Evolutionary conservation across 1,139 yeast species (phyloP).

Genomic region (Hansenula sp.): DNA sequence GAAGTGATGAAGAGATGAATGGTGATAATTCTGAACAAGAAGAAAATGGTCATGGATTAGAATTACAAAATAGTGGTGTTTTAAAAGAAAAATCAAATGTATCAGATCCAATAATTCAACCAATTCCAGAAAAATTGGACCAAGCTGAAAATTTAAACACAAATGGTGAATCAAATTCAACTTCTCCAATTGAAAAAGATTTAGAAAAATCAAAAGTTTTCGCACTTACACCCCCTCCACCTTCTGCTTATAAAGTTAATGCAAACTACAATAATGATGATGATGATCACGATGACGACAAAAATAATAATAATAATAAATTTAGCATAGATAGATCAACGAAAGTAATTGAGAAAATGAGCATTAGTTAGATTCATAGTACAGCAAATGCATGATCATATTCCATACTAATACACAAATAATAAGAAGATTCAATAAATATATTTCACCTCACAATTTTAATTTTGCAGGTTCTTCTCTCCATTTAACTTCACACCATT

Average conservation of each 20-base stretch:
- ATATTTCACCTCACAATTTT: too few relatives aligned
- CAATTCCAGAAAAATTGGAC: not conserved
- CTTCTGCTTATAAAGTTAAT: not conserved
- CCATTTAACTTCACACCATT: constrained; percentile 76
- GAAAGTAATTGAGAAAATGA: constrained; percentile 1
- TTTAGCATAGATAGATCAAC: constrained; percentile 1
- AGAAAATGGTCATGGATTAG: constrained; percentile 1
- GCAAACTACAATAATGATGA: constrained; percentile 2
- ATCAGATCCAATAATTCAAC: not conserved
- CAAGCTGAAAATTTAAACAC: too few relatives aligned
- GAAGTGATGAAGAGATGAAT: constrained; percentile 80
- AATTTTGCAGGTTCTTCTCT: constrained; percentile 29
- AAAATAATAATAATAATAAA: not conserved
- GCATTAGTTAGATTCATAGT: not conserved
- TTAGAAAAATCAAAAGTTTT: not conserved
- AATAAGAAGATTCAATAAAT: too few relatives aligned
- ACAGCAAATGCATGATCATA: not conserved
- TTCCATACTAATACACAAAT: too few relatives aligned
- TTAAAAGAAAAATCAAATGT: not conserved
- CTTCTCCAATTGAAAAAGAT: not conserved
- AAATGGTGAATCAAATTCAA: too few relatives aligned
- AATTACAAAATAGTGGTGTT: not conserved
- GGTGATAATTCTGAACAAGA: constrained; percentile 24
- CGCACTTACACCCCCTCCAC: constrained; percentile 6
- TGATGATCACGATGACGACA: constrained; percentile 3